Percentiles rank a stretch among this genome's conserved stretches.
phyloP scores from a whole-genome alignment of 1,139 yeast genomes.

The Torulaspora globosa region DNA sequence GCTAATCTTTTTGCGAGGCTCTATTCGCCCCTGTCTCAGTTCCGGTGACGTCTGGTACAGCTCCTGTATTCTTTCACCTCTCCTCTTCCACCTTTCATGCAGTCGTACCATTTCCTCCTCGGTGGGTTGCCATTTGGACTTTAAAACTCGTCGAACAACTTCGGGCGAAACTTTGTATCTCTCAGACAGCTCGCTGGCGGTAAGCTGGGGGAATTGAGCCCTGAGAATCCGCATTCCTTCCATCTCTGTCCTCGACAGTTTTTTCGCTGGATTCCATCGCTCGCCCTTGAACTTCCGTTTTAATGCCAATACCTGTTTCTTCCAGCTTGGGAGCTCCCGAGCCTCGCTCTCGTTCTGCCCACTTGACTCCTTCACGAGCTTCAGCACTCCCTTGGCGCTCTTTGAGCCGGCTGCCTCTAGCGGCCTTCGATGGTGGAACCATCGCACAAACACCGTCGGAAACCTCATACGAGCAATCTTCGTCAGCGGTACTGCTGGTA shows the following conservation, averaged over 20 bases:
- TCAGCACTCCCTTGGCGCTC: constrained; percentile 22
- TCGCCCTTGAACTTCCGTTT: constrained; percentile 54
- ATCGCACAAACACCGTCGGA: constrained; percentile 9
- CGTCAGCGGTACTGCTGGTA: not conserved
- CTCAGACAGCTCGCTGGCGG: constrained; percentile 56
- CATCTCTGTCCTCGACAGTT: constrained; percentile 67
- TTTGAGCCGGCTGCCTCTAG: constrained; percentile 11
- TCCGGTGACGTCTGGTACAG: constrained; percentile 15
- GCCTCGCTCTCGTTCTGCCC: constrained; percentile 5
- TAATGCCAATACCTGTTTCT: constrained; percentile 59
- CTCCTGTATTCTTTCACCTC: constrained; percentile 39
- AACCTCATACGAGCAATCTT: constrained; percentile 3
- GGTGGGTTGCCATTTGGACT: constrained; percentile 72
- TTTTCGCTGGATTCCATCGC: constrained; percentile 67
- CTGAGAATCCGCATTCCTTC: constrained; percentile 58
- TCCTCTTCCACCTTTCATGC: constrained; percentile 47
- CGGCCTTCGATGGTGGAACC: constrained; percentile 10
- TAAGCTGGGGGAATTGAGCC: constrained; percentile 54
- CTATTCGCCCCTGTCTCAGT: not conserved
- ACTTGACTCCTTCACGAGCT: constrained; percentile 13
- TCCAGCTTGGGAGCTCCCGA: constrained; percentile 53
- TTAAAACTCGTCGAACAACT: constrained; percentile 72
- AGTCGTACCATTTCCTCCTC: constrained; percentile 46
- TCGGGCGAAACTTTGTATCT: constrained; percentile 76
- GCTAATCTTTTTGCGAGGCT: constrained; percentile 11